Percentiles rank a stretch among this genome's conserved stretches.
These are phyloP conservation scores for Plasmodium vivax DNA, from an alignment of 169 alveolate genomes.

Conservation along the genomic window DNA sequence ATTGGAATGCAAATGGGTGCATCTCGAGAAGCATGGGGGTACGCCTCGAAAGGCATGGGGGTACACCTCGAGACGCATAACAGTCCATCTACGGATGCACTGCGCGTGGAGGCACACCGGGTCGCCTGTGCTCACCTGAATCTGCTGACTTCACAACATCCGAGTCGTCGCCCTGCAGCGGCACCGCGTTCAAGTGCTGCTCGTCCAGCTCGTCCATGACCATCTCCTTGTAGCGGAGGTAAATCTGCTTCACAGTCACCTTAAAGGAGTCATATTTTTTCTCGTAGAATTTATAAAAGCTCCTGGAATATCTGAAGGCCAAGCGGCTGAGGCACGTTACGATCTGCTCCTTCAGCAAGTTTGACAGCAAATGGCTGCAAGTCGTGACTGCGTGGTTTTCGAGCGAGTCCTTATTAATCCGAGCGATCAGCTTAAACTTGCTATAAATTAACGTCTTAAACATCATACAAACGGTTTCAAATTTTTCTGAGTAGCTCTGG, in stretches of 20 bases:
- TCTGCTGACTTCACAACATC: neutral
- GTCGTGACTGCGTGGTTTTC: constrained; percentile 75
- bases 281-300: constrained; percentile 21
- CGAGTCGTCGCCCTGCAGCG: neutral
- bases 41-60: neutral
- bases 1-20: too few species aligned
- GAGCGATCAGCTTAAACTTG: constrained; percentile 89
- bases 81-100: neutral
- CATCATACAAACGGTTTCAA: constrained; percentile 95
- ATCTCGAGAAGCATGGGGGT: too few species aligned
- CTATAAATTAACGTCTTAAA: constrained; percentile 94
- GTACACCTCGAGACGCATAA: neutral
- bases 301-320: neutral
- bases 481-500: constrained; percentile 92
- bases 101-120: neutral
- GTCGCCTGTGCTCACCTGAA: neutral
- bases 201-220: constrained; percentile 24
- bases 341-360: constrained; percentile 45
- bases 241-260: constrained; percentile 44
- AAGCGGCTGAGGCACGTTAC: constrained; percentile 13
- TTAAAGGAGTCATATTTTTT: constrained; percentile 55
- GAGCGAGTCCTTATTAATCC: constrained; percentile 36
- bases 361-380: constrained; percentile 47
- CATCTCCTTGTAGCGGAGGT: constrained; percentile 43
- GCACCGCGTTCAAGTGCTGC: constrained; percentile 17